Evolutionary conservation across 371 early-diverging fungal species (phyloP), one percentile per base, ranked within the genome.

Genomic region (Mucor indicus): DNA sequence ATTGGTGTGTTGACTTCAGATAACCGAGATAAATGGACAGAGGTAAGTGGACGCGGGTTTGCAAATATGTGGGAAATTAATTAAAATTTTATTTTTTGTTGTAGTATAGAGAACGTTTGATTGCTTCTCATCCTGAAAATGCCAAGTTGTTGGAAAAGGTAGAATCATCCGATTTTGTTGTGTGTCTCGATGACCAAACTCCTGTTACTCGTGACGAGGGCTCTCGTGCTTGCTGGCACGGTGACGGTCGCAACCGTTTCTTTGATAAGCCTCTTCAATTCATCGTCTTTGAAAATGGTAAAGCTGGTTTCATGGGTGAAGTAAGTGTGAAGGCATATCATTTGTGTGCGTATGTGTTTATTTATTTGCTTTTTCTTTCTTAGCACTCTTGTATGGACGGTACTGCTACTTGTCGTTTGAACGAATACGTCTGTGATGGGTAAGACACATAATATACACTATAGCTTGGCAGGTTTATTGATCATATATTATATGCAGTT

Each of bases 331-430:
- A 20, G 20, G n/a, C 13, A 9, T 4, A 17, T 27, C 10, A 33
- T n/a, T 33, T 9, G 15, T 33, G n/a, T 15, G n/a, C 35, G 4
- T 33, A 15, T 29, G 6, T 29, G 30, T 12, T 29, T 6, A 29
- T 29, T 8, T 29, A 29, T 29, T 6, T 29, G 30, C 30, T n/a
- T n/a, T n/a, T n/a, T n/a, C 12, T 20, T 16, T 22, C 2, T 25
- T 23, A 53, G 83, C 98, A 97, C 75, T 91, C 93, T 39, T 89
- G 87, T 72, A 95, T 95, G 95, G 98, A 98, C 59, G 98, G 92
- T 43, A 96, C 95, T 13, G 88, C 92, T 22, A 92, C 94, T 13
- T 72, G 79, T 59, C 85, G 92, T 38, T 67, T 95, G 72, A 76
- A 76, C 59, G 87, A 88, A 55, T 88, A 64, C 49, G 72, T 87